phyloP scores from a whole-genome alignment of 2,329 filamentous ascomycete species.

The Sphaerostilbella broomeana region DNA sequence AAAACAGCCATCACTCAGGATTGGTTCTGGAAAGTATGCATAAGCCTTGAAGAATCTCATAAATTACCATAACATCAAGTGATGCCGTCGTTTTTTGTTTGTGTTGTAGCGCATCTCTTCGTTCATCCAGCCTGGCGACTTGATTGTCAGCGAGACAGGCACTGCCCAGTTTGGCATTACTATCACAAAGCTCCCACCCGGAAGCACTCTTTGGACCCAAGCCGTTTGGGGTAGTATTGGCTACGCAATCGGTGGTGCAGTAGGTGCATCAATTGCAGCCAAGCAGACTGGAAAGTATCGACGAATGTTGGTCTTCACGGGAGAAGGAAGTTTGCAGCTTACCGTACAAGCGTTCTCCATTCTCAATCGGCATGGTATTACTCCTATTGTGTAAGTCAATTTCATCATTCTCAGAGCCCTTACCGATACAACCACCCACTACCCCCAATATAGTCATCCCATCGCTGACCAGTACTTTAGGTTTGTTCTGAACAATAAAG shows the following conservation, averaged over 20 bases:
- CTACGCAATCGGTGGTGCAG: conserved; percentile 17
- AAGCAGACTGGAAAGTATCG: conserved; percentile 15
- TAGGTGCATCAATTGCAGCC: conserved; percentile 17
- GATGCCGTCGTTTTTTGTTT: not conserved
- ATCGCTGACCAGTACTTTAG: not conserved
- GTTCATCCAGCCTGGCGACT: conserved; percentile 15
- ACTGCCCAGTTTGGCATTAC: conserved; percentile 17
- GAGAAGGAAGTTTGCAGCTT: conserved; percentile 19
- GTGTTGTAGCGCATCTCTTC: not conserved
- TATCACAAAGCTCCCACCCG: conserved; percentile 11
- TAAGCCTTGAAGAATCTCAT: too few species aligned
- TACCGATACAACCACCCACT: too few species aligned
- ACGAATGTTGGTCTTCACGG: conserved; percentile 18
- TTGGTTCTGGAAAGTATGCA: conserved; percentile 1
- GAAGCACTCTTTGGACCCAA: conserved; percentile 16
- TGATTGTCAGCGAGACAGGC: conserved; percentile 19
- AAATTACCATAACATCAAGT: not conserved
- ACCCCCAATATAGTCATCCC: too few species aligned
- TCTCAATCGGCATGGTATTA: conserved; percentile 1
- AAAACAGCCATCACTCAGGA: not conserved
- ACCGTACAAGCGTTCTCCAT: conserved; percentile 5
- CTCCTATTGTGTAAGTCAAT: conserved; percentile 3
- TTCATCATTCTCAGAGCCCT: too few species aligned
- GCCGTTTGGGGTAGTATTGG: conserved; percentile 20
- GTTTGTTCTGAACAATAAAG: conserved; percentile 3